phyloP scores from a whole-genome alignment of 1,284 basidiomycete species.

The Trichosporon coremiiforme region DNA sequence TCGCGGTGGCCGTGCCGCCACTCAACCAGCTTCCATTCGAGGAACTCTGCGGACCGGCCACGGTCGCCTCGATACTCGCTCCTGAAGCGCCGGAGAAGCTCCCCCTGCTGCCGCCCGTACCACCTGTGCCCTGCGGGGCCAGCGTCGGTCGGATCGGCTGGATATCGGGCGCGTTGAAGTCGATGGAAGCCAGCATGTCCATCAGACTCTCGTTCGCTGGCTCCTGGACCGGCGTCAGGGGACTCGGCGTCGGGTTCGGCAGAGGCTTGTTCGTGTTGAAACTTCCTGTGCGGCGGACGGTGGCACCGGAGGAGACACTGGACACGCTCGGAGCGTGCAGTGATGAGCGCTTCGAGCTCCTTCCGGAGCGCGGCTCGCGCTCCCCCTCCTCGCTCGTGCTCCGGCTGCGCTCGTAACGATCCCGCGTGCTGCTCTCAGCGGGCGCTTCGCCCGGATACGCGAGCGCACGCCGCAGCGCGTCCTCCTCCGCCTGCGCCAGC shows the following conservation, averaged over 20 bases:
- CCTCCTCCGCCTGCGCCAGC: conserved; percentile 42
- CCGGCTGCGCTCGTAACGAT: not conserved
- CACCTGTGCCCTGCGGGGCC: conserved; percentile 31
- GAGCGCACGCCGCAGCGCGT: conserved; percentile 21
- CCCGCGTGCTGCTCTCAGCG: conserved; percentile 2
- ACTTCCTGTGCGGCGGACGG: not conserved
- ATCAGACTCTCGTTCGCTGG: conserved; percentile 18
- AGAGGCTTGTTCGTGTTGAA: conserved; percentile 8
- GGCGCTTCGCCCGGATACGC: not conserved
- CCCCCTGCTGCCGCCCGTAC: not conserved
- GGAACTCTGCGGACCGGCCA: conserved; percentile 7
- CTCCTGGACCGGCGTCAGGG: not conserved
- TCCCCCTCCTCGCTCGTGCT: not conserved
- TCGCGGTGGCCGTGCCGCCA: not conserved
- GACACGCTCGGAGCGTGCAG: not conserved
- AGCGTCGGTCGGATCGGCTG: conserved; percentile 23
- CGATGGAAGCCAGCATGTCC: conserved; percentile 27
- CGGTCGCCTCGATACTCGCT: conserved; percentile 7
- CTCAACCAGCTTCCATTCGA: not conserved
- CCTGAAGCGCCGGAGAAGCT: not conserved
- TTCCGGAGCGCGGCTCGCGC: not conserved
- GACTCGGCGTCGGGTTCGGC: not conserved
- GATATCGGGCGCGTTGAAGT: conserved; percentile 23
- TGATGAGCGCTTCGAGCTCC: conserved; percentile 8
- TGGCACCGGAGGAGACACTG: not conserved